These are phyloP conservation scores for Diddensiella transvaalensis DNA, from an alignment of 805 yeast species.

Conservation along the genomic window DNA sequence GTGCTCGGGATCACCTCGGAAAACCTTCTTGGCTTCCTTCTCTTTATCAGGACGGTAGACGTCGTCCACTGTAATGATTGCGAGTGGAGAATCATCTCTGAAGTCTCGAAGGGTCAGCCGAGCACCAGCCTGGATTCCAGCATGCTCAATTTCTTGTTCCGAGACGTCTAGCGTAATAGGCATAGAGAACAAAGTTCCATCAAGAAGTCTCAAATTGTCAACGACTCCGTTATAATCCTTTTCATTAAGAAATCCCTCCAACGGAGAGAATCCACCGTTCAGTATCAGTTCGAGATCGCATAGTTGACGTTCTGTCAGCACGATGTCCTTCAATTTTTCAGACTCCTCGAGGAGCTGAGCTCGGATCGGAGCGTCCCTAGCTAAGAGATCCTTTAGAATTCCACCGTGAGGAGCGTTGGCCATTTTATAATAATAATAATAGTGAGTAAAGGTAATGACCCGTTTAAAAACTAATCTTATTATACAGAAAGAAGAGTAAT, in stretches of 20 bases:
- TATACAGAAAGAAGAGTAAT: too few species aligned
- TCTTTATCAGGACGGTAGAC: constrained; percentile 78
- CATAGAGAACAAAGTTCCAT: constrained; percentile 84
- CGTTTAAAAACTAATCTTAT: too few species aligned
- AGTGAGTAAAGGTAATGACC: neutral
- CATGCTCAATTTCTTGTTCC: constrained; percentile 42
- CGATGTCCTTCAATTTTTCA: constrained; percentile 40
- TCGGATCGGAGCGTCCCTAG: constrained; percentile 69
- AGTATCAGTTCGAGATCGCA: constrained; percentile 90
- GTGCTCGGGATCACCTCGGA: constrained; percentile 96
- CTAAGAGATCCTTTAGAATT: constrained; percentile 73
- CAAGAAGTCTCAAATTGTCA: constrained; percentile 59
- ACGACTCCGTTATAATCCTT: constrained; percentile 69
- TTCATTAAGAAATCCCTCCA: constrained; percentile 66
- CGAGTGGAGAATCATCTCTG: constrained; percentile 73
- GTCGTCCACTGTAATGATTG: constrained; percentile 75
- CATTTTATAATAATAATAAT: constrained; percentile 27
- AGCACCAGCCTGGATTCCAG: constrained; percentile 48
- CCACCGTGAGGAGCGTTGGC: constrained; percentile 86
- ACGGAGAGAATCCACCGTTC: constrained; percentile 92
- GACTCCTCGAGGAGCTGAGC: constrained; percentile 57
- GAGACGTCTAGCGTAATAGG: constrained; percentile 87
- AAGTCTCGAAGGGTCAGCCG: constrained; percentile 75
- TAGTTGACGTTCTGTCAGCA: constrained; percentile 79
- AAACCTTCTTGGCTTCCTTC: constrained; percentile 77